Evolutionary conservation across 2,329 filamentous ascomycete species (phyloP).

Genomic region (Ilyonectria sp.): DNA sequence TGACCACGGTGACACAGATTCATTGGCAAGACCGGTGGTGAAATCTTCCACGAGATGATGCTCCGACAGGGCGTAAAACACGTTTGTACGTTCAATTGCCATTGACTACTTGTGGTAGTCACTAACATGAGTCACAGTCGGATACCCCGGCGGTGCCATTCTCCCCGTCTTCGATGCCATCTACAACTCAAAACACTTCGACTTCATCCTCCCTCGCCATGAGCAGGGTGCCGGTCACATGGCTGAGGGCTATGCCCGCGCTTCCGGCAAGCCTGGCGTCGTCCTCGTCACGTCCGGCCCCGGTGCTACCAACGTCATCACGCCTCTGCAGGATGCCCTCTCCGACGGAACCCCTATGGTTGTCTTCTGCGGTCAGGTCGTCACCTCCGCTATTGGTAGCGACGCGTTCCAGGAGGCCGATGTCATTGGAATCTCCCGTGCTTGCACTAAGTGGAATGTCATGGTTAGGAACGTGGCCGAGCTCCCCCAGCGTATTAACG

Average conservation of each 20-base stretch:
- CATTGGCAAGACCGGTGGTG: conserved; percentile 93
- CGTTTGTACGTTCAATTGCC: conserved; percentile 79
- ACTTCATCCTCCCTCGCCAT: conserved; percentile 96
- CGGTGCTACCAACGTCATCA: conserved; percentile 96
- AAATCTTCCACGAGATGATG: conserved; percentile 99
- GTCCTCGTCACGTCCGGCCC: conserved; percentile 97
- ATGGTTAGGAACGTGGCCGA: conserved; percentile 98
- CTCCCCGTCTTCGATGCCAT: conserved; percentile 99
- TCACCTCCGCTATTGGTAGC: conserved; percentile 90
- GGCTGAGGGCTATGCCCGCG: conserved; percentile 96
- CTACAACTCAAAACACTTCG: conserved; percentile 97
- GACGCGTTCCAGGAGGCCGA: conserved; percentile 99
- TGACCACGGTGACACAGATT: conserved; percentile 68
- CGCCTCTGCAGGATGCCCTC: conserved; percentile 95
- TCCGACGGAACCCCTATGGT: conserved; percentile 97
- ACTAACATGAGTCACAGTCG: conserved; percentile 67
- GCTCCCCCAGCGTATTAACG: conserved; percentile 93
- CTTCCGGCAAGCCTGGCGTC: conserved; percentile 93
- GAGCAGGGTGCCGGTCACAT: conserved; percentile 99
- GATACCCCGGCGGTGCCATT: conserved; percentile 96
- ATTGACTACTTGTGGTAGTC: conserved; percentile 11
- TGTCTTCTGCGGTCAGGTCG: conserved; percentile 95
- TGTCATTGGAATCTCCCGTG: conserved; percentile 91
- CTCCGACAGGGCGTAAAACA: conserved; percentile 92
- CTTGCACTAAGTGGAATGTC: conserved; percentile 99